Base-by-base conservation (phyloP, 2,329 filamentous ascomycete genomes). In the Aciculosporium take region DNA sequence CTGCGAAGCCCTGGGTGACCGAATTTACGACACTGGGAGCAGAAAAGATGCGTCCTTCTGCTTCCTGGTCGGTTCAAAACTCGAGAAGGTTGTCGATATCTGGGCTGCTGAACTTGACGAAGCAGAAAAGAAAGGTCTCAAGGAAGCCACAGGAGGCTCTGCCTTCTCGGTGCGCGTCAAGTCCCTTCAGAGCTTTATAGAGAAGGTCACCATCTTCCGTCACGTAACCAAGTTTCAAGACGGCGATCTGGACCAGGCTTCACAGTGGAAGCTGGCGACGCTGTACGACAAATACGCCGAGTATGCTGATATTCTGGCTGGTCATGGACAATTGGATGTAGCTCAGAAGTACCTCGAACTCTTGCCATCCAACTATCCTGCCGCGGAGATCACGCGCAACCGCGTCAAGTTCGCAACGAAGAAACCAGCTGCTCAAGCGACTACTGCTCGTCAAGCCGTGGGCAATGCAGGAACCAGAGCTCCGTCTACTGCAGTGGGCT, bases 191-290 rank as follows among this genome's bases (percentile, higher is more conserved):
- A 81, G 84, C 49, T 89, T 98, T 56, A 94, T 98, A 47, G 91
- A 98, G 65, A 98, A 98, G 69, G 91, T 98, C 36, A 94, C 88
- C 0, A 76, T 98, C 41, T 98, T 98, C 78, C 81, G 91, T 41
- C 76, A 91, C 51, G 88, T 95, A 33, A 88, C 87, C 47, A 87
- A 89, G 55, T 98, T 95, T 67, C 68, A 83, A 52, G 91, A 98
- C 57, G 62, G 65, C 7, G 87, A 95, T 55, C 75, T 76, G 48
- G 64, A 66, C 36, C 74, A 84, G 51, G 69, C 74, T 8, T 79
- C 79, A 1, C 84, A 81, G 51, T 98, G 89, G 89, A 95, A 94
- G 65, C 76, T 98, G 45, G 74, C 79, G 29, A 71, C 80, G 2
- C 68, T 98, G 40, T 98, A 98, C 61, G 81, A 87, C 58, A 94